Percentiles rank a stretch among this genome's conserved stretches.
phyloP scores from a whole-genome alignment of 2,329 filamentous ascomycete species.

The Cladosporium halotolerans region DNA sequence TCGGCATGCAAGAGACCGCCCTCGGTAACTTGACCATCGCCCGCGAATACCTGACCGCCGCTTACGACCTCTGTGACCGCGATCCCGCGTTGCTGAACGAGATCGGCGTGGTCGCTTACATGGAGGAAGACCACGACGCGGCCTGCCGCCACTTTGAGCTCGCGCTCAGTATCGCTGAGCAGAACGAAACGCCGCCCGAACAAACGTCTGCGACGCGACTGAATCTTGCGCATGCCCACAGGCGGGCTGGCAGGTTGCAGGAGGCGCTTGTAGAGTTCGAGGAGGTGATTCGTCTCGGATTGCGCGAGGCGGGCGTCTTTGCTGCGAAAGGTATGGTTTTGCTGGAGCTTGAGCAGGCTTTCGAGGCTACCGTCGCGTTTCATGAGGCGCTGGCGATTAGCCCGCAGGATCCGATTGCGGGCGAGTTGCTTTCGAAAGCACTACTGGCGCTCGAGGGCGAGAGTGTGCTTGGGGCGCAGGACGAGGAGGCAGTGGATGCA shows the following conservation, averaged over 20 bases:
- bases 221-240: slow-evolving; percentile 83
- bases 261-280: slow-evolving; percentile 77
- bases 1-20: slow-evolving; percentile 97
- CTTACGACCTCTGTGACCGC: slow-evolving; percentile 72
- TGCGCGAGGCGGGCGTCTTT: slow-evolving; percentile 71
- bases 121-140: slow-evolving; percentile 71
- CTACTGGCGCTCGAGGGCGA: slow-evolving; percentile 54
- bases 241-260: slow-evolving; percentile 62
- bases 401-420: slow-evolving; percentile 75
- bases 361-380: slow-evolving; percentile 72
- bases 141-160: slow-evolving; percentile 72
- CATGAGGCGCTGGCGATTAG: slow-evolving; percentile 78
- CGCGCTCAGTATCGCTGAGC: slow-evolving; percentile 69
- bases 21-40: slow-evolving; percentile 92
- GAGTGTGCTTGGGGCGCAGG: slow-evolving; percentile 42
- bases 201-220: slow-evolving; percentile 80
- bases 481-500: slow-evolving; percentile 29
- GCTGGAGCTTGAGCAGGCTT: slow-evolving; percentile 66
- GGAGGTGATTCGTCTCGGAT: slow-evolving; percentile 72
- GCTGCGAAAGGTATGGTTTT: slow-evolving; percentile 77
- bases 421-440: slow-evolving; percentile 68
- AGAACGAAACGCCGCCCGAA: slow-evolving; percentile 66
- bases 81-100: slow-evolving; percentile 93
- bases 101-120: slow-evolving; percentile 91
- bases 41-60: slow-evolving; percentile 87